Evolutionary conservation across 192 early-diverging fungal genomes (phyloP).

Genomic region (Coemansia sp.): DNA sequence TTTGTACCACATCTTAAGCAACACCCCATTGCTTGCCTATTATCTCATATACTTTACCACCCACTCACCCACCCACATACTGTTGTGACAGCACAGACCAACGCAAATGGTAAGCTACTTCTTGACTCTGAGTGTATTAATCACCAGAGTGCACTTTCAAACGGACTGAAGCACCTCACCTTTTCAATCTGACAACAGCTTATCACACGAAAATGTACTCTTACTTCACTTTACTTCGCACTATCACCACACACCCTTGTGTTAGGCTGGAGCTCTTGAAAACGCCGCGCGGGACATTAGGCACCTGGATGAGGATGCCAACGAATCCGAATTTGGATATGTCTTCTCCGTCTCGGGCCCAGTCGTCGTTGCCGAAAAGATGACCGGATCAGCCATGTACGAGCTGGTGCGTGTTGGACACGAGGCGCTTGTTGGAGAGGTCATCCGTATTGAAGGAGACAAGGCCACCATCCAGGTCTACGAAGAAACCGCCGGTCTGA

Average conservation of each 20-base stretch:
- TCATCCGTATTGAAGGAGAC: conserved; percentile 98
- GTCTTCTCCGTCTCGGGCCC: conserved; percentile 99
- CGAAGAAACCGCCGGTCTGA: conserved; percentile 98
- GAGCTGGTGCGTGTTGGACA: conserved; percentile 99
- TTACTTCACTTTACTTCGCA: no score
- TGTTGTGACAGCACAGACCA: no score
- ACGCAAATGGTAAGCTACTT: no score
- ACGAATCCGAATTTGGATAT: conserved; percentile 84
- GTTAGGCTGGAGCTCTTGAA: conserved; percentile 87
- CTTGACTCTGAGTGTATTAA: no score
- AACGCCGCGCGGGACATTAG: conserved; percentile 80
- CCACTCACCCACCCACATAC: no score
- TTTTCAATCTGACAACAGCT: not conserved
- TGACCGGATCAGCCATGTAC: conserved; percentile 96
- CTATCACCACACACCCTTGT: no score
- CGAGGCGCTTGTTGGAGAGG: conserved; percentile 96
- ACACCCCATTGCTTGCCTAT: not conserved
- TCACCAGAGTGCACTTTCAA: no score
- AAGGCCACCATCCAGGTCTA: conserved; percentile 99
- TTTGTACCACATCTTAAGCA: not conserved
- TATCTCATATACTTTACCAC: no score
- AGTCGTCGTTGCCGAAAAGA: conserved; percentile 98
- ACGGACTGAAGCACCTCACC: no score
- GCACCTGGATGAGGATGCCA: conserved; percentile 83
- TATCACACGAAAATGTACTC: not conserved